Base-by-base conservation (phyloP, 208 protist genomes). In the Trypanosoma avium region DNA sequence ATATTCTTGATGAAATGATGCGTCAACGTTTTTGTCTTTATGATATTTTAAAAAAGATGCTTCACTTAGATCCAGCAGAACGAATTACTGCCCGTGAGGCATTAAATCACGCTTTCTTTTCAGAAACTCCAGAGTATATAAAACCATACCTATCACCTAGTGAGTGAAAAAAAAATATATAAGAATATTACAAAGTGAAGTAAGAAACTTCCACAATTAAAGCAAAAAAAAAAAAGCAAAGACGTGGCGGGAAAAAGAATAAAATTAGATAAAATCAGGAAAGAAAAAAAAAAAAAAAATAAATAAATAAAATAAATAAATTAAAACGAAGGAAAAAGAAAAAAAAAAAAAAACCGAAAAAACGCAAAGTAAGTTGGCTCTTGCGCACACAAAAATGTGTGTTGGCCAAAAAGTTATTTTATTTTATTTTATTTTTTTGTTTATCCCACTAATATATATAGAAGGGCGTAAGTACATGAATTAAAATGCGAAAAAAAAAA, bases 21-120 rank as follows among this genome's bases (percentile, higher is more conserved):
- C 72, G 77, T 63, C 82, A 91, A 61, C 84, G 88, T n/a, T 89
- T 85, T 54, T 64, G 74, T 29, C 67, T 94, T 13, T 92, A 79
- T 57, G 84, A 91, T 53, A 52, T 94, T 42, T 65, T 94, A 32
- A 71, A 75, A 17, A 65, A 71, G 8, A 76, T 94, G 42, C 76
- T 94, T 55, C 54, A 86, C 40, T 71, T 73, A 6, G 76, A 94
- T 62, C 75, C 88, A 10, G 53, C 35, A 21, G 27, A 66, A 58
- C 79, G 88, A 2, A 55, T 70, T 15, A 92, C 81, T 13, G 84
- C 88, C 4, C 61, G 75, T n/a, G 69, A 82, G 42, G 88, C 81
- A 4, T 72, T 94, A 3, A 36, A 26, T 47, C 84, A 92, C 43
- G 70, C 81, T 15, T 94, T 94, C 65, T 92, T 94, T 76, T 72